Evolutionary conservation across 352 stramenopile genomes (phyloP), one percentile per base, ranked within the genome.

Genomic region (Phytophthora crassamura): DNA sequence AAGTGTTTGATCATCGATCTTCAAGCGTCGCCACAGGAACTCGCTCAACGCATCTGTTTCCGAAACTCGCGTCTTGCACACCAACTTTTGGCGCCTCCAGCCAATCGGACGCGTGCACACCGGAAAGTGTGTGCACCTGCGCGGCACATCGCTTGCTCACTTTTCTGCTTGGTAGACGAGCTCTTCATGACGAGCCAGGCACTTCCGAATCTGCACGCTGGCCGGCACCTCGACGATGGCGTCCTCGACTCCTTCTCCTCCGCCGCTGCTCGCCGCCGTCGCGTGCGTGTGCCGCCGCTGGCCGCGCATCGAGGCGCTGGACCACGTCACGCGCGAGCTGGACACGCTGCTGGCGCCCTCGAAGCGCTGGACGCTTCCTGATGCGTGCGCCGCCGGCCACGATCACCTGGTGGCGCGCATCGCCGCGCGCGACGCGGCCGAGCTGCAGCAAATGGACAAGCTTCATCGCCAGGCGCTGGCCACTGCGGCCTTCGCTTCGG

Each of bases 291-390:
- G 40, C 11, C 61, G 62, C 16, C 48, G 64, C 7, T 50, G 36
- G 15, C 62, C 62, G 11, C 36, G 32, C 16, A 50, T 81, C 22
- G 69, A 64, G 14, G 69, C 73, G 18, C 58, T 78, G 33, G 61
- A 72, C 34, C 73, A 82, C 51, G 53, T 80, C 12, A 56, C 53
- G 10, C 41, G 36, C 3, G 36, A 62, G 14, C 28, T 83, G 18
- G 57, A 69, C 36, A 48, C 42, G 16, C 46, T 80, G 12, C 59
- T 72, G 25, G 72, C 78, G 42, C 39, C 35, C 3, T 76, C 75
- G n/a, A 35, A 40, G 41, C 30, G 43, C 12, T 74, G 64, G 68
- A 62, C 63, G 33, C 58, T 82, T 16, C 15, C 36, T 2, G 25
- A 59, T 2, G 67, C 71, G 6, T 66, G 42, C 4, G 22, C 41